Evolutionary conservation across 1,284 basidiomycete genomes (phyloP).

Genomic region (Albatrellus sp.): DNA sequence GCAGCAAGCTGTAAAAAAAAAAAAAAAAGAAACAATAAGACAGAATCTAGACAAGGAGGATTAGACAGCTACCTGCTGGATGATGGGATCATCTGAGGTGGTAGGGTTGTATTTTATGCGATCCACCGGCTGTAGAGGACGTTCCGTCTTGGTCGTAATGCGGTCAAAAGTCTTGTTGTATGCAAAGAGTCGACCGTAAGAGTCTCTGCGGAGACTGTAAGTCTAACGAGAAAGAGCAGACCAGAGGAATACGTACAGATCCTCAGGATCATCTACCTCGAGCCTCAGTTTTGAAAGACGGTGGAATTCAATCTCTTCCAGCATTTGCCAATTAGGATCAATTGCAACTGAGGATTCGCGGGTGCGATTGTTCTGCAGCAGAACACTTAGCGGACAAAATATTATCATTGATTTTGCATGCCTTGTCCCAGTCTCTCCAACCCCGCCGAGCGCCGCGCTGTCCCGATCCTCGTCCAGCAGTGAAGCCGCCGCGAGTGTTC

Average conservation of each 20-base stretch:
- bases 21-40: neutral
- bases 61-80: constrained; percentile 54
- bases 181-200: constrained; percentile 82
- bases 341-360: constrained; percentile 94
- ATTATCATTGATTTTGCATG: constrained; percentile 18
- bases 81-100: constrained; percentile 94
- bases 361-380: constrained; percentile 65
- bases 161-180: constrained; percentile 97
- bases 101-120: constrained; percentile 96
- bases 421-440: constrained; percentile 95
- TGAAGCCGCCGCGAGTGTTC: constrained; percentile 35
- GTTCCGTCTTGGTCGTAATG: constrained; percentile 87
- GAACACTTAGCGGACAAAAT: neutral
- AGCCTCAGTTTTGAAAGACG: constrained; percentile 86
- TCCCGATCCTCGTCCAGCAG: constrained; percentile 22
- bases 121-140: constrained; percentile 84
- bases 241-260: constrained; percentile 49
- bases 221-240: constrained; percentile 4
- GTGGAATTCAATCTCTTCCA: constrained; percentile 97
- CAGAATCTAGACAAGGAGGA: constrained; percentile 1
- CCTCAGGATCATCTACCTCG: constrained; percentile 84
- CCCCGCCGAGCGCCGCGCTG: constrained; percentile 61
- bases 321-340: constrained; percentile 82
- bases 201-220: constrained; percentile 38
- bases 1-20: constrained; percentile 47